Base-by-base conservation (phyloP, 495 filamentous ascomycete species). In the Penicillium goetzii region DNA sequence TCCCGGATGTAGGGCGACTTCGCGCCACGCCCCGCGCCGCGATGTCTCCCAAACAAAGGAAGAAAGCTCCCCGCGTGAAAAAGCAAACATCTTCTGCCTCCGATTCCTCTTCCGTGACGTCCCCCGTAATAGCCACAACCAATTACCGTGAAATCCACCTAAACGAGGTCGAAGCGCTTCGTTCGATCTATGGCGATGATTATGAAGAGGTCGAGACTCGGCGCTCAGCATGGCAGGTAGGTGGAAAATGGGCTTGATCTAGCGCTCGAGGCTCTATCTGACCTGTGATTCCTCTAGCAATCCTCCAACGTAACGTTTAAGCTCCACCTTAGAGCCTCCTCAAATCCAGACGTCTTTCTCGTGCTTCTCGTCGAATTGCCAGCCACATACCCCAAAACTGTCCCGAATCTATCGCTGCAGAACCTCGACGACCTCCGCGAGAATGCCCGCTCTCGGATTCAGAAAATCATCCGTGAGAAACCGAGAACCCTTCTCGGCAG, bases 101-200 rank as follows among this genome's bases (percentile, higher is more conserved):
- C 52, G 73, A 79, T 59, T 45, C 68, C 11, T 68, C 68, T 40
- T 49, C 70, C 33, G 61, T 73, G 28, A 61, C 69, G 64, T 68
- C 72, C 40, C 74, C 76, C 34, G 60, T 70, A 54, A 54, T 67
- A 55, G 60, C 69, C 38, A 74, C 72, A 33, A 88, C 89, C 17
- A 86, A 95, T 69, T 96, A 97, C 75, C 83, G 88, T 47, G 88
- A 95, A 71, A 86, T 89, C 23, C 95, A 98, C 78, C 79, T 89
- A 60, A 88, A 97, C 71, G 95, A 99, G 79, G 81, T 94, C 36
- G 88, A 96, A 76, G 95, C 87, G 14, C 80, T 99, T 53, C 82
- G 89, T 58, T 91, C 96, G 6, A 97, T 99, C 43, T 99, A 95
- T 70, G 90, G 89, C 69, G 93, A 97, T 52, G 95, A 98, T 70